Percentiles rank a stretch among this genome's conserved stretches.
These are phyloP conservation scores for Vaccinium myrtillus DNA, from an alignment of 148 eudicot species.

Conservation along the genomic window DNA sequence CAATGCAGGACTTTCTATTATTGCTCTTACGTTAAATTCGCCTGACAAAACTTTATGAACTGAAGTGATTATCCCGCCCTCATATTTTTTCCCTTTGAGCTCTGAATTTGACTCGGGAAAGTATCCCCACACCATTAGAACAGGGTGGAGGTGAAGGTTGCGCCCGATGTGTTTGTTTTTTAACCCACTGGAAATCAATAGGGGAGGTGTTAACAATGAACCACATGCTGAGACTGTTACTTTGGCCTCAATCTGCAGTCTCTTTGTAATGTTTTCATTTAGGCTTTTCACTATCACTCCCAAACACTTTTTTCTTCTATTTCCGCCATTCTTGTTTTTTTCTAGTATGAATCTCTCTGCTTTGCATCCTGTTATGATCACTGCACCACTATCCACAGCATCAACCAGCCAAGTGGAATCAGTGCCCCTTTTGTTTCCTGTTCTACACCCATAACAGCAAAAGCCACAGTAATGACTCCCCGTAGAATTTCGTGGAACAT, in stretches of 20 bases:
- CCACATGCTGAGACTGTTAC: slow-evolving; percentile 70
- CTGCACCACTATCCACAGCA: slow-evolving; percentile 44
- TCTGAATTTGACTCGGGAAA: slow-evolving; percentile 44
- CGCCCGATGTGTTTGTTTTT: slow-evolving; percentile 54
- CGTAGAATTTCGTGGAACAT: slow-evolving; percentile 53
- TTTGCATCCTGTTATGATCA: slow-evolving; percentile 52
- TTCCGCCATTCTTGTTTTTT: slow-evolving; percentile 16
- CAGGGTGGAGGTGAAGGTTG: slow-evolving; percentile 61
- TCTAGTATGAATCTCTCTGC: slow-evolving; percentile 38
- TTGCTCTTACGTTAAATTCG: slow-evolving; percentile 25
- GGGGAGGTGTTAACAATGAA: slow-evolving; percentile 54
- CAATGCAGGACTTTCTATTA: slow-evolving; percentile 25
- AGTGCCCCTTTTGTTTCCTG: slow-evolving; percentile 53
- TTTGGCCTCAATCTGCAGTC: slow-evolving; percentile 52
- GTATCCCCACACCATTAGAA: slow-evolving; percentile 63
- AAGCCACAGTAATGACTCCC: slow-evolving; percentile 65
- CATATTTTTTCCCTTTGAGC: slow-evolving; percentile 39
- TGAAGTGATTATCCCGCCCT: slow-evolving; percentile 67
- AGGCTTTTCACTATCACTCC: slow-evolving; percentile 43
- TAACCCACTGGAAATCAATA: slow-evolving; percentile 50
- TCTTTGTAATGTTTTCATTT: slow-evolving; percentile 26
- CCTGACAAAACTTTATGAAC: slow-evolving; percentile 37
- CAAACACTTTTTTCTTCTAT: slow-evolving; percentile 33
- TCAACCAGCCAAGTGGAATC: slow-evolving; percentile 68
- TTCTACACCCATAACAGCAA: slow-evolving; percentile 53